Conservation (phyloP, 805 yeast genomes). For the Sugiyamaella mastotermitis region DNA sequence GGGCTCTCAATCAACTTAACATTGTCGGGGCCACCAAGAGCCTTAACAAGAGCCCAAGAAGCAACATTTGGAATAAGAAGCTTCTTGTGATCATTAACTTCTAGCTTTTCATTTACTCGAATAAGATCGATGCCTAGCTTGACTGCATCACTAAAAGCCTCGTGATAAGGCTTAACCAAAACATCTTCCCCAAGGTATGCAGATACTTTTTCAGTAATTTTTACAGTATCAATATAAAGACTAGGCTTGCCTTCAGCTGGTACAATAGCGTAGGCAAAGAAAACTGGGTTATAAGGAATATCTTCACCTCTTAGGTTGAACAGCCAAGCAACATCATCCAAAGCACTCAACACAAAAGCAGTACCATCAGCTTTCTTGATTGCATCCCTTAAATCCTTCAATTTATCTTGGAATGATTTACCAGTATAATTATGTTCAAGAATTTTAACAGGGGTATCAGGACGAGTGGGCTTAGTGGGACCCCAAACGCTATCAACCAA, state of each 20-base stretch:
- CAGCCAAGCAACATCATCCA: constrained; percentile 91
- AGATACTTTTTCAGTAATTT: constrained; percentile 35
- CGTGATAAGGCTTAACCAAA: constrained; percentile 45
- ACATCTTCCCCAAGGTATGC: constrained; percentile 42
- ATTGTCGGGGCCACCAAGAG: constrained; percentile 39
- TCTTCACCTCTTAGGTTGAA: constrained; percentile 81
- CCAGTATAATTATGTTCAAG: constrained; percentile 60
- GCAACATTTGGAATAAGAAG: constrained; percentile 51
- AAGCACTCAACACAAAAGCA: constrained; percentile 57
- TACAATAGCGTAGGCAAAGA: constrained; percentile 61
- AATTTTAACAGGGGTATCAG: constrained; percentile 42
- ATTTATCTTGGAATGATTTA: constrained; percentile 51
- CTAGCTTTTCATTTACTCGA: constrained; percentile 6
- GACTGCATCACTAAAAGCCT: constrained; percentile 53
- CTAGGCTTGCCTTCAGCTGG: constrained; percentile 35
- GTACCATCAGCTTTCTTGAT: constrained; percentile 29
- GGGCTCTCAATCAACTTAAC: constrained; percentile 49
- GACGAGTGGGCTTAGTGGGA: constrained; percentile 57
- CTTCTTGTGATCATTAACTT: constrained; percentile 18
- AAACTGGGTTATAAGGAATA: constrained; percentile 80
- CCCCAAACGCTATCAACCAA: constrained; percentile 74
- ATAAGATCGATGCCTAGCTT: constrained; percentile 15
- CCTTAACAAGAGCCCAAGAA: constrained; percentile 63
- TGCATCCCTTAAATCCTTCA: constrained; percentile 35
- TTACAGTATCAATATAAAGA: constrained; percentile 50